Conservation (phyloP, 345 rosid species). For the Triadica sebifera region DNA sequence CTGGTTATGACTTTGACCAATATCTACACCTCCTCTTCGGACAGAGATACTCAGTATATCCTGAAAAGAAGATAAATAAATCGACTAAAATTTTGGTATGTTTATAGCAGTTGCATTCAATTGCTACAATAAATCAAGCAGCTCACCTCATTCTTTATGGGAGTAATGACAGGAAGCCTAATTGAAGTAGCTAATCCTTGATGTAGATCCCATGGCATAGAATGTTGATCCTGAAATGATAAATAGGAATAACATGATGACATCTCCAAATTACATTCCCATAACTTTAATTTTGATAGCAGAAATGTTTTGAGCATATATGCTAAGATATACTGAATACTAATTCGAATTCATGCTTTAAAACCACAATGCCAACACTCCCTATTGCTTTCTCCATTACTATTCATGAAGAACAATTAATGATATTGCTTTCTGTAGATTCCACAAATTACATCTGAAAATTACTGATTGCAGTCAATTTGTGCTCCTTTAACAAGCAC, state of each 20-base stretch:
- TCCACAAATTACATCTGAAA: background rate
- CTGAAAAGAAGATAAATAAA: conserved; percentile 32
- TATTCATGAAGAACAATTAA: background rate
- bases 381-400: background rate
- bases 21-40: conserved; percentile 76
- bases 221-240: conserved; percentile 48
- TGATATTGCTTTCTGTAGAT: background rate
- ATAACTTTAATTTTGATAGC: background rate
- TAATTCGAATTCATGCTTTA: background rate
- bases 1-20: conserved; percentile 64
- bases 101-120: background rate
- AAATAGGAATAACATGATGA: conserved; percentile 5
- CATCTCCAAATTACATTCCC: conserved; percentile 8
- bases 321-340: background rate
- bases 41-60: conserved; percentile 45
- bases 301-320: background rate
- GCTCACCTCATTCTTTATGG: conserved; percentile 62
- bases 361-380: background rate
- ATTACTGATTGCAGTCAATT: background rate
- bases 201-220: conserved; percentile 38
- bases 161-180: conserved; percentile 41
- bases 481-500: background rate
- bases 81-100: background rate
- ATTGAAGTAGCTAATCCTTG: conserved; percentile 38
- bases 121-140: conserved; percentile 17